These are phyloP conservation scores for Clavispora phyllophila DNA, from an alignment of 805 yeast genomes.

Conservation along the genomic window DNA sequence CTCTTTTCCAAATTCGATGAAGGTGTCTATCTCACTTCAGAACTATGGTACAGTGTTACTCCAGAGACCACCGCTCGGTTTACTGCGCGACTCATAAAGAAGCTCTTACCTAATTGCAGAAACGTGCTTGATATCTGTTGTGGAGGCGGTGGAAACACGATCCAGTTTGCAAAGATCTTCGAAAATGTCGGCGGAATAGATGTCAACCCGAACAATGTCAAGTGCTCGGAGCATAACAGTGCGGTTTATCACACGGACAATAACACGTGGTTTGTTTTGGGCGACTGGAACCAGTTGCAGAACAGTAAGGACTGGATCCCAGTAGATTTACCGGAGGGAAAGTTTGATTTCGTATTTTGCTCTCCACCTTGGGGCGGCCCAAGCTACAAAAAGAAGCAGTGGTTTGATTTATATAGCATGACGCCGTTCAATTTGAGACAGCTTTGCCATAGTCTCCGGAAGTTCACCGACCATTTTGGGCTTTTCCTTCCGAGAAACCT, in stretches of 20 bases:
- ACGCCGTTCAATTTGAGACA: slow-evolving; percentile 46
- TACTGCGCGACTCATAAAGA: slow-evolving; percentile 48
- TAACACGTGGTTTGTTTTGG: slow-evolving; percentile 44
- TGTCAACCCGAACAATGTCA: slow-evolving; percentile 51
- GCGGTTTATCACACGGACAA: slow-evolving; percentile 52
- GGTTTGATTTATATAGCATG: slow-evolving; percentile 42
- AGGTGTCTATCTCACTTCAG: slow-evolving; percentile 64
- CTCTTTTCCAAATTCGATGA: slow-evolving; percentile 62
- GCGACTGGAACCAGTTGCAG: slow-evolving; percentile 44
- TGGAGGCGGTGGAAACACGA: slow-evolving; percentile 86
- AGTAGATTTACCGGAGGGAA: slow-evolving; percentile 12
- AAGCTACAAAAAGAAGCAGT: slow-evolving; percentile 33
- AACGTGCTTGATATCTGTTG: slow-evolving; percentile 66
- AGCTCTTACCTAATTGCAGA: slow-evolving; percentile 45
- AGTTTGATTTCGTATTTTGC: slow-evolving; percentile 56
- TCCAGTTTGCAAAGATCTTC: slow-evolving; percentile 64
- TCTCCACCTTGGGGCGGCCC: slow-evolving; percentile 94
- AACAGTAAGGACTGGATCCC: slow-evolving; percentile 31
- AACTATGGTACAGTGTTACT: slow-evolving; percentile 85
- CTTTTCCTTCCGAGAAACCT: slow-evolving; percentile 63
- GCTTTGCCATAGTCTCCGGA: slow-evolving; percentile 39
- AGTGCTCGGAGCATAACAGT: slow-evolving; percentile 66
- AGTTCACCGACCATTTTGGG: slow-evolving; percentile 44
- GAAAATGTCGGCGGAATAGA: slow-evolving; percentile 60
- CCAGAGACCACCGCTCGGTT: slow-evolving; percentile 70